phyloP scores from a whole-genome alignment of 23 red algal species.

The Agarophyton chilense region DNA sequence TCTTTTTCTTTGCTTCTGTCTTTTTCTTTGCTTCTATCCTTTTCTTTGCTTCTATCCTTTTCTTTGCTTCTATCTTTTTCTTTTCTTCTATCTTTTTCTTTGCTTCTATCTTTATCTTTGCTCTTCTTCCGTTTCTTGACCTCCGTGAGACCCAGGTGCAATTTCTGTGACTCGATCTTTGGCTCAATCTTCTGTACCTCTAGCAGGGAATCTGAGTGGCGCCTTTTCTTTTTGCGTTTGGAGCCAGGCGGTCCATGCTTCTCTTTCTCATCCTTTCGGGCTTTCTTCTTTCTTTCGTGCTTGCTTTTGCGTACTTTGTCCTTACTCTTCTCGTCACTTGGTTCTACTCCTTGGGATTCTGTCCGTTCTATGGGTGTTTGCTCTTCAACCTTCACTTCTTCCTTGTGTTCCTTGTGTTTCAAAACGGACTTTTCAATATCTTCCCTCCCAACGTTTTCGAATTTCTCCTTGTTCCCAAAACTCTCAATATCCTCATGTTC shows the following conservation, averaged over 20 bases:
- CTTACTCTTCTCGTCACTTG: not conserved
- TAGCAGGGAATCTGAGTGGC: not conserved
- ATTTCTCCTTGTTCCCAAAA: too few relatives aligned
- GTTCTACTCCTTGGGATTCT: not conserved
- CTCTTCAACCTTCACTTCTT: not conserved
- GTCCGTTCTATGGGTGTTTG: not conserved
- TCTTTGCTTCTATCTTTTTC: too few relatives aligned
- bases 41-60: too few relatives aligned
- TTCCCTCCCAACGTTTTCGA: too few relatives aligned
- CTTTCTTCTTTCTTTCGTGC: not conserved
- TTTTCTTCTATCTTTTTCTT: too few relatives aligned
- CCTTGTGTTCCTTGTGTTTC: not conserved
- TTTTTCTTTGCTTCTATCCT: too few relatives aligned
- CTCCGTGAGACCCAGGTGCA: not conserved
- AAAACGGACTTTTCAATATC: too few relatives aligned
- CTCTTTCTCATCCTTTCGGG: not conserved
- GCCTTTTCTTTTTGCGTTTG: constrained; percentile 7
- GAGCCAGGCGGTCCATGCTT: not conserved
- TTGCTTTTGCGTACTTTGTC: not conserved
- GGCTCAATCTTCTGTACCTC: not conserved
- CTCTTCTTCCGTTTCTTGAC: constrained; percentile 2
- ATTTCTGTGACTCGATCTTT: not conserved
- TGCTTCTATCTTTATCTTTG: too few relatives aligned
- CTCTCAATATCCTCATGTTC: too few relatives aligned
- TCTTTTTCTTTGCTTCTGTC: too few relatives aligned